Evolutionary conservation across 1,284 basidiomycete genomes (phyloP).

Genomic region (Ganoderma lingzhi): DNA sequence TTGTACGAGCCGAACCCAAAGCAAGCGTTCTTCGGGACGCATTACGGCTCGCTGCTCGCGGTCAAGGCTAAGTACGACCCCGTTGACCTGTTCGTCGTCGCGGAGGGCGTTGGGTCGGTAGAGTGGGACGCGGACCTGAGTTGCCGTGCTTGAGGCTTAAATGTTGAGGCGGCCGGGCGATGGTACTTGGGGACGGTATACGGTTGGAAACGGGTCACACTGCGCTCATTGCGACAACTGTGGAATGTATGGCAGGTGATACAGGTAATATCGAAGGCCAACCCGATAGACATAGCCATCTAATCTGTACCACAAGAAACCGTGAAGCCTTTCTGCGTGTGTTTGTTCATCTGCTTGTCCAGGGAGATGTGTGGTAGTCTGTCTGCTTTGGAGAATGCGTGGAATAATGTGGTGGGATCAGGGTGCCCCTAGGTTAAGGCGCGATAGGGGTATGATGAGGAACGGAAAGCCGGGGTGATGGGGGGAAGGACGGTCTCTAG

Average conservation of each 20-base stretch:
- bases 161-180: background rate
- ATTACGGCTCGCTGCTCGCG: slow-evolving; percentile 47
- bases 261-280: background rate
- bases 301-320: background rate
- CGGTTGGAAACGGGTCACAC: background rate
- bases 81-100: slow-evolving; percentile 51
- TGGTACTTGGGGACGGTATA: background rate
- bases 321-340: background rate
- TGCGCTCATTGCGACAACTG: background rate
- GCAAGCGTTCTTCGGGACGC: slow-evolving; percentile 52
- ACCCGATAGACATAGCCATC: background rate
- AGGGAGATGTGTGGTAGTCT: background rate
- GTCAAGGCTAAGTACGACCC: slow-evolving; percentile 58
- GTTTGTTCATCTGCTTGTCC: background rate
- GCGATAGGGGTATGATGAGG: background rate
- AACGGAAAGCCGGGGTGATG: background rate
- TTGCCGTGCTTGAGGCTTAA: slow-evolving; percentile 26
- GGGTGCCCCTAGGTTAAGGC: background rate
- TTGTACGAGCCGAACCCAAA: slow-evolving; percentile 48
- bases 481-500: background rate
- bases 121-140: slow-evolving; percentile 41
- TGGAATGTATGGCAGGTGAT: background rate
- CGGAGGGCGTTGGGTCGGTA: slow-evolving; percentile 54
- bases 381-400: background rate
- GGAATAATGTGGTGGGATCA: background rate